Evolutionary conservation across 495 filamentous ascomycete species (phyloP).

Genomic region (Hypomontagnella submonticulosa): DNA sequence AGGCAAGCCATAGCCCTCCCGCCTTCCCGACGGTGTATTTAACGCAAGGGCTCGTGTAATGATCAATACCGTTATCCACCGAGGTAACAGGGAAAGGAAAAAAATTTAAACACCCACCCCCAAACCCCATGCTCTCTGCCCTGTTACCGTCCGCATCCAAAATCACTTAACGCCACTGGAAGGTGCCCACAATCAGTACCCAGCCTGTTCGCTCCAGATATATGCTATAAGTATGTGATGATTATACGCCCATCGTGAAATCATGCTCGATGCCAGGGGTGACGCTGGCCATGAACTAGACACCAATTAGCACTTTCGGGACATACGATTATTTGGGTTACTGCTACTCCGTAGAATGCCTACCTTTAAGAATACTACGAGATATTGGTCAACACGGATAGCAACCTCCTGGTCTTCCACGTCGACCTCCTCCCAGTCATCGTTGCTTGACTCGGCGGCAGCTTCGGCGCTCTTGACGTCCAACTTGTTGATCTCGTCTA

Average conservation of each 20-base stretch:
- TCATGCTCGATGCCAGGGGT: slow-evolving; percentile 98
- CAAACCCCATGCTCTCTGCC: slow-evolving; percentile 32
- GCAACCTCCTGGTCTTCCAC: slow-evolving; percentile 84
- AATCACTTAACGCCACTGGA: slow-evolving; percentile 31
- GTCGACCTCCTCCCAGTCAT: slow-evolving; percentile 85
- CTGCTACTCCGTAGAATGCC: slow-evolving; percentile 1
- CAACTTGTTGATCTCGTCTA: slow-evolving; percentile 69
- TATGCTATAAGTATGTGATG: slow-evolving; percentile 9
- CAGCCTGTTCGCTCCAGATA: slow-evolving; percentile 7
- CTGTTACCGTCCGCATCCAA: slow-evolving; percentile 21
- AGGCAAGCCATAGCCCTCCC: too few relatives aligned
- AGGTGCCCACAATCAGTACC: slow-evolving; percentile 15
- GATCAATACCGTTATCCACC: slow-evolving; percentile 26
- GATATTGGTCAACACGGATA: slow-evolving; percentile 95
- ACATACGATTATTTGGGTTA: neutral
- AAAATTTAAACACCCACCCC: too few relatives aligned
- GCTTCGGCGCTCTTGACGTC: slow-evolving; percentile 55
- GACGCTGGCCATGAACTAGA: slow-evolving; percentile 90
- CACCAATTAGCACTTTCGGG: slow-evolving; percentile 25
- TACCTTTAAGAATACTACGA: slow-evolving; percentile 93
- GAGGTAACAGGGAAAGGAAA: slow-evolving; percentile 21
- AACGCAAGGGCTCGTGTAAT: slow-evolving; percentile 4
- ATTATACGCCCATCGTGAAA: slow-evolving; percentile 93
- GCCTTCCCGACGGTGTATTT: neutral
- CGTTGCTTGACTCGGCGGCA: slow-evolving; percentile 58